Percentiles rank a stretch among this genome's conserved stretches.
These are phyloP conservation scores for Geosmithia putterillii DNA, from an alignment of 2,329 filamentous ascomycete species.

Conservation along the genomic window DNA sequence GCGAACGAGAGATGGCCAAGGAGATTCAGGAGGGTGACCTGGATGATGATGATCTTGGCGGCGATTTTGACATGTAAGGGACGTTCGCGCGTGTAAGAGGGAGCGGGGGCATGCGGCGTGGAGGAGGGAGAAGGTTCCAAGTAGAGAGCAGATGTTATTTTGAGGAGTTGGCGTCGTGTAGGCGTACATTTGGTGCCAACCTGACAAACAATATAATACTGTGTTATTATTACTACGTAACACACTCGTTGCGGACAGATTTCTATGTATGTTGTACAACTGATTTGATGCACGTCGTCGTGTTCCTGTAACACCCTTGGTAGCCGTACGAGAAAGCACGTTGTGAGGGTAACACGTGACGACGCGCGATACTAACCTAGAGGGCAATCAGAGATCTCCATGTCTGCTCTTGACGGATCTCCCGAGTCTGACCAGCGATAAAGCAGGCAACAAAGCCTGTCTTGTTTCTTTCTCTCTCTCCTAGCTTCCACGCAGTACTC, in stretches of 20 bases:
- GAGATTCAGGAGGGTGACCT: conserved; percentile 97
- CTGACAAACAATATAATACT: not conserved
- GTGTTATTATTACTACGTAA: not conserved
- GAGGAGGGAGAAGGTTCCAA: not conserved
- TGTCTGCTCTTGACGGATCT: not conserved
- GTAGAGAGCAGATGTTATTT: not conserved
- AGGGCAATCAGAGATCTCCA: not conserved
- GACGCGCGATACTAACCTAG: not conserved
- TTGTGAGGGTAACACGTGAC: not conserved
- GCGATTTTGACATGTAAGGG: conserved; percentile 95
- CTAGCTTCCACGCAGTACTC: too few relatives aligned
- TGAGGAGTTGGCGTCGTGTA: not conserved
- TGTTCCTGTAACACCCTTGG: too few relatives aligned
- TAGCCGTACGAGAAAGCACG: too few relatives aligned
- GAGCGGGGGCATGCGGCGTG: too few relatives aligned
- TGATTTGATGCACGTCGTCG: not conserved
- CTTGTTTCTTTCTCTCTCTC: too few relatives aligned
- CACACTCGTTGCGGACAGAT: not conserved
- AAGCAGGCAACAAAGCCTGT: too few relatives aligned
- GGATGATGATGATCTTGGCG: conserved; percentile 90
- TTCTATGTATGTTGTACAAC: not conserved
- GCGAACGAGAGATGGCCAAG: conserved; percentile 94
- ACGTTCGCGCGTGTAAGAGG: conserved; percentile 68
- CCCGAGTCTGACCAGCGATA: not conserved
- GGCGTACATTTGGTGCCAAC: not conserved